A percentile compares a stretch with the other conserved stretches of the same genome.
Conservation (phyloP, 179 eudicot genomes). For the Spinacia oleracea region DNA sequence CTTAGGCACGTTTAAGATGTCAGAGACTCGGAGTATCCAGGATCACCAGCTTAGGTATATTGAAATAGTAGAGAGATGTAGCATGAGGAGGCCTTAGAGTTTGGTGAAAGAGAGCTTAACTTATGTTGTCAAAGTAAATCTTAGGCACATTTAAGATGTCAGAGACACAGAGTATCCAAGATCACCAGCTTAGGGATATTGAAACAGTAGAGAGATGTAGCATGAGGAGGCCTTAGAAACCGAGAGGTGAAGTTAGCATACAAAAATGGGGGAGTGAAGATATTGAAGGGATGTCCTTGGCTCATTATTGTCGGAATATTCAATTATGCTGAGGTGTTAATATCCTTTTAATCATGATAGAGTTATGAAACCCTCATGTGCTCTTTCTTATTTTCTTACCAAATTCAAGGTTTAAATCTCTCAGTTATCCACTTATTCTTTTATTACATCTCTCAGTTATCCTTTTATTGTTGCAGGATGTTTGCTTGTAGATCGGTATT, state of each 20-base stretch:
- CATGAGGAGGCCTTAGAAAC: not conserved
- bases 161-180: too few relatives aligned
- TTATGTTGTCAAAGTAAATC: too few relatives aligned
- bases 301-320: not conserved
- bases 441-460: slow-evolving; percentile 13
- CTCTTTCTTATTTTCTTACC: not conserved
- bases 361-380: too few relatives aligned
- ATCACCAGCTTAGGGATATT: too few relatives aligned
- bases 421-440: too few relatives aligned
- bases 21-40: not conserved
- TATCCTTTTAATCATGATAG: not conserved
- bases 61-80: too few relatives aligned
- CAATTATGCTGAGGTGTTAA: too few relatives aligned
- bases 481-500: slow-evolving; percentile 32
- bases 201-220: not conserved
- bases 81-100: too few relatives aligned
- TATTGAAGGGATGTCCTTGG: too few relatives aligned
- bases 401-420: not conserved
- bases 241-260: not conserved
- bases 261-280: too few relatives aligned
- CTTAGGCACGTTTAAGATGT: not conserved
- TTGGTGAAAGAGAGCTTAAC: too few relatives aligned
- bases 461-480: slow-evolving; percentile 33
- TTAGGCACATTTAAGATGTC: too few relatives aligned
- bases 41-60: not conserved